Conservation (phyloP, 805 yeast species). For the Schwanniomyces polymorphus region DNA sequence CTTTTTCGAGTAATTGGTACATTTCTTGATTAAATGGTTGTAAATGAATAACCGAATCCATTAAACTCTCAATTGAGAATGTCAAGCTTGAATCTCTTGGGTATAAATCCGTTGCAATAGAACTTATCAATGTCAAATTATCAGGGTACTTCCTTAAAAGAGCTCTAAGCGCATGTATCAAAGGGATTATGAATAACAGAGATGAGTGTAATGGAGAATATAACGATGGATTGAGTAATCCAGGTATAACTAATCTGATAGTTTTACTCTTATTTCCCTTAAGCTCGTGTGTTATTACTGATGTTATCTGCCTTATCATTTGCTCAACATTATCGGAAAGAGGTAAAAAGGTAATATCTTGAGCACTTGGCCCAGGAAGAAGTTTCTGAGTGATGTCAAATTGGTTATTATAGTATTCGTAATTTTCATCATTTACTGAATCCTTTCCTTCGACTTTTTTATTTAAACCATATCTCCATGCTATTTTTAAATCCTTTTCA, state of each 20-base stretch:
- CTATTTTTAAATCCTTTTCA: conserved; percentile 68
- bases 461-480: conserved; percentile 83
- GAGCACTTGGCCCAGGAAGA: conserved; percentile 61
- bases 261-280: conserved; percentile 45
- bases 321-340: conserved; percentile 18
- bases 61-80: conserved; percentile 52
- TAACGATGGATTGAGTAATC: conserved; percentile 75
- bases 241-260: conserved; percentile 71
- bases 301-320: conserved; percentile 43
- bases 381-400: conserved; percentile 78
- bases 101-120: conserved; percentile 66
- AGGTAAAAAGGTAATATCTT: conserved; percentile 61
- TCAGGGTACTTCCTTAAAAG: conserved; percentile 47
- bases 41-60: conserved; percentile 70
- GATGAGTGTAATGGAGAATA: conserved; percentile 54
- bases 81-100: conserved; percentile 52
- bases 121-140: conserved; percentile 50
- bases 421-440: conserved; percentile 19
- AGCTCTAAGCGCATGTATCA: conserved; percentile 59
- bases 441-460: conserved; percentile 24
- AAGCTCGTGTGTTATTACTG: conserved; percentile 30
- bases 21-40: conserved; percentile 82
- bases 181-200: conserved; percentile 53
- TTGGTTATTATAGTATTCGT: conserved; percentile 59
- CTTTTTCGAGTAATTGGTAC: conserved; percentile 62